A percentile compares a stretch with the other conserved stretches of the same genome.
Conservation (phyloP, 192 early-diverging fungal genomes). For the Coemansia sp. region DNA sequence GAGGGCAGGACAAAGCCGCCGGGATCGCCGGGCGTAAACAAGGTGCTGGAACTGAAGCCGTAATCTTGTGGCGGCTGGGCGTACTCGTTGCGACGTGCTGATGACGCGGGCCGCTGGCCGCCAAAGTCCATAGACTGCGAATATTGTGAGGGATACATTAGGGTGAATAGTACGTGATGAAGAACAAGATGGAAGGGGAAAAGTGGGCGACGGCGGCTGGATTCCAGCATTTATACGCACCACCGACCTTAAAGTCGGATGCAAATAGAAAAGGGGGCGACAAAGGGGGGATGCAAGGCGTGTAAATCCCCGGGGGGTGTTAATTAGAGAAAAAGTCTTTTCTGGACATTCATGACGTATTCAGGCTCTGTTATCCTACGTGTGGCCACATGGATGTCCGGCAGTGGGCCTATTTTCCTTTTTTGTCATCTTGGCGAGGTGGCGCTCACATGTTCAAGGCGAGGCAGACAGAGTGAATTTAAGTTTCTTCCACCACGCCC, state of each 20-base stretch:
- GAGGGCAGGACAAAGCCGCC: slow-evolving; percentile 37
- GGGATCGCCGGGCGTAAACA: slow-evolving; percentile 40
- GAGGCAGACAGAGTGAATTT: not conserved
- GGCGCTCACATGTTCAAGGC: not conserved
- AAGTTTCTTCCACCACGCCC: not conserved
- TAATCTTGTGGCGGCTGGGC: not conserved
- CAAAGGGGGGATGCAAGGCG: not conserved
- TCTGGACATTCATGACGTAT: not conserved
- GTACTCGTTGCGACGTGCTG: not conserved
- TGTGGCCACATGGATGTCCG: not conserved
- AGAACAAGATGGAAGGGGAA: not conserved
- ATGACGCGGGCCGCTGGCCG: slow-evolving; percentile 1
- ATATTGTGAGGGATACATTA: not conserved
- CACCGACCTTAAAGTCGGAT: not conserved
- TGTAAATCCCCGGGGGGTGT: not conserved
- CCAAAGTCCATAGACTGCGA: slow-evolving; percentile 5
- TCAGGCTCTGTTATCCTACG: not conserved
- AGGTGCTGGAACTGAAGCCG: slow-evolving; percentile 4
- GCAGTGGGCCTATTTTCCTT: not conserved
- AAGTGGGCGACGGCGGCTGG: not conserved
- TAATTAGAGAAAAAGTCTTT: not conserved
- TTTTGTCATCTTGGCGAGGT: slow-evolving; percentile 2
- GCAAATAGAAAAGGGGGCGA: not conserved
- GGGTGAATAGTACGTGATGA: not conserved
- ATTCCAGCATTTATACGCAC: not conserved